Percentiles rank a stretch among this genome's conserved stretches.
Conservation (phyloP, 805 yeast species). For the Saccharomycopsis fermentans region DNA sequence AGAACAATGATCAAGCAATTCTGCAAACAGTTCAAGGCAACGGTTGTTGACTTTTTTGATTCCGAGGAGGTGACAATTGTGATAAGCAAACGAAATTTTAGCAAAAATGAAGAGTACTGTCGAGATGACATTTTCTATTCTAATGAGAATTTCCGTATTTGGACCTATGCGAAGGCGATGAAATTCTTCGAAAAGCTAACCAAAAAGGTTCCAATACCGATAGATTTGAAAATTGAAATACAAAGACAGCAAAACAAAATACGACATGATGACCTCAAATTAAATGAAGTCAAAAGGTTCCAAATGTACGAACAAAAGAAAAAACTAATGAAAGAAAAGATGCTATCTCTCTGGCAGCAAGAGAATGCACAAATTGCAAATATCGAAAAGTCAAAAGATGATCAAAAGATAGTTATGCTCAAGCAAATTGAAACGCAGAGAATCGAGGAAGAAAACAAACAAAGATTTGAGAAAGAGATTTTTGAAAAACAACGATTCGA, state of each 20-base stretch:
- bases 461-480: not conserved
- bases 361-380: not conserved
- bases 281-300: constrained; percentile 9
- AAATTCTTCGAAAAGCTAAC: constrained; percentile 62
- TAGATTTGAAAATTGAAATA: not conserved
- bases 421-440: not conserved
- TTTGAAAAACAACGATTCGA: not conserved
- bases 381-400: not conserved
- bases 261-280: constrained; percentile 4
- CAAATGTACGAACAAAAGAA: not conserved
- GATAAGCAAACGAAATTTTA: constrained; percentile 50
- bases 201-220: not conserved
- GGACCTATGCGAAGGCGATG: constrained; percentile 80
- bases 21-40: constrained; percentile 40
- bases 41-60: constrained; percentile 49
- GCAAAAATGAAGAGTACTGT: constrained; percentile 32
- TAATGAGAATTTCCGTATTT: constrained; percentile 59
- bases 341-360: not conserved
- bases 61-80: constrained; percentile 60
- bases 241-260: not conserved
- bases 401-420: not conserved
- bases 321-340: not conserved
- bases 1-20: constrained; percentile 25
- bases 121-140: constrained; percentile 51
- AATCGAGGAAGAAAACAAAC: not conserved